phyloP scores from a whole-genome alignment of 2,329 filamentous ascomycete species.

The Penicillium rolfsii region DNA sequence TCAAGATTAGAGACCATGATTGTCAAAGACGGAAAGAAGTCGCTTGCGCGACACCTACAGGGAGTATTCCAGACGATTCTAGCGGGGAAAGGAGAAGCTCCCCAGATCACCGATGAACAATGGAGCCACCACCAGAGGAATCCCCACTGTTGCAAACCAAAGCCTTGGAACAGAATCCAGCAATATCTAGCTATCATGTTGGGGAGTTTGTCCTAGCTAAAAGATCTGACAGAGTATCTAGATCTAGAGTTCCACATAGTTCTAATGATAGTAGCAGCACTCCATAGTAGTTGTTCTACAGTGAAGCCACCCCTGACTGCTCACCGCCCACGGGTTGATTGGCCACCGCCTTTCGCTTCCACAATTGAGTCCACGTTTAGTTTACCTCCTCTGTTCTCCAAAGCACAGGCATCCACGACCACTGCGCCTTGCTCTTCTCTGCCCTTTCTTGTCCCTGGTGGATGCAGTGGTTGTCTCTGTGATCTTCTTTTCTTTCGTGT shows the following conservation, averaged over 20 bases:
- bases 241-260: not conserved
- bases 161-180: not conserved
- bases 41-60: conserved; percentile 12
- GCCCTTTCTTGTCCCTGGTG: conserved; percentile 32
- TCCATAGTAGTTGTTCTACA: not conserved
- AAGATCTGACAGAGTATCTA: not conserved
- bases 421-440: conserved; percentile 29
- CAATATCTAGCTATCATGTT: not conserved
- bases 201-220: too few species aligned
- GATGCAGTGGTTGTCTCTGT: conserved; percentile 40
- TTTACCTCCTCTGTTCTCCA: conserved; percentile 33
- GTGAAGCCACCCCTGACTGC: conserved; percentile 23
- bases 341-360: conserved; percentile 40
- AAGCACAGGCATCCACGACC: conserved; percentile 32
- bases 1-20: not conserved
- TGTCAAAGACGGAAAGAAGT: conserved; percentile 2
- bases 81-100: conserved; percentile 20
- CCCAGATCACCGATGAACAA: conserved; percentile 13
- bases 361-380: conserved; percentile 48
- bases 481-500: conserved; percentile 35
- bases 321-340: conserved; percentile 40
- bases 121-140: not conserved
- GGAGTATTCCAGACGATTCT: conserved; percentile 31
- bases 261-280: not conserved
- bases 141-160: not conserved